These are phyloP conservation scores for Zygosaccharomyces pseudobailii DNA, from an alignment of 1,139 yeast species.

Conservation along the genomic window DNA sequence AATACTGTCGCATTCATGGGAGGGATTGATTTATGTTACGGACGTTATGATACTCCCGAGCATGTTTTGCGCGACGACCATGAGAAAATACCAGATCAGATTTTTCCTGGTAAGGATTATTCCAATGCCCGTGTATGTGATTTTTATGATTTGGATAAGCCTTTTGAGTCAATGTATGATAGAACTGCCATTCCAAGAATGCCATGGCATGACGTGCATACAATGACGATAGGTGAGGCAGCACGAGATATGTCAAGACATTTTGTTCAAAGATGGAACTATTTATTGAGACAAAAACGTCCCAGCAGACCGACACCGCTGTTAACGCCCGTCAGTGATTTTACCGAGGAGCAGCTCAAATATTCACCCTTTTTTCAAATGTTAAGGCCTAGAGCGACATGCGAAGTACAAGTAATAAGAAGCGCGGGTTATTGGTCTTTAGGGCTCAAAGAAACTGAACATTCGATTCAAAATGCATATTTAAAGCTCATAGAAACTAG, in stretches of 20 bases:
- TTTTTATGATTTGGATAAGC: conserved; percentile 72
- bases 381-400: conserved; percentile 53
- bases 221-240: conserved; percentile 92
- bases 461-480: conserved; percentile 90
- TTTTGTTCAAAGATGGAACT: conserved; percentile 97
- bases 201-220: conserved; percentile 99
- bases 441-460: conserved; percentile 79
- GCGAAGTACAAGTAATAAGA: conserved; percentile 85
- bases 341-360: conserved; percentile 64
- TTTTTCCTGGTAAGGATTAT: conserved; percentile 95
- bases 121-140: conserved; percentile 93
- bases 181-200: conserved; percentile 77
- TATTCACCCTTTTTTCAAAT: conserved; percentile 46
- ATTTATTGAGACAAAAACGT: conserved; percentile 81
- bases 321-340: conserved; percentile 87
- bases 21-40: conserved; percentile 93
- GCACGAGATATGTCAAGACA: conserved; percentile 92
- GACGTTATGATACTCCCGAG: conserved; percentile 94
- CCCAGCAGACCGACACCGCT: conserved; percentile 93
- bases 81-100: conserved; percentile 51
- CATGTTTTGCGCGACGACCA: conserved; percentile 83
- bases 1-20: conserved; percentile 88
- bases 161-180: conserved; percentile 91
- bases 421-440: conserved; percentile 92
- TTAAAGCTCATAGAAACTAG: conserved; percentile 85